Evolutionary conservation across 106 monocot species (phyloP), one percentile per base, ranked within the genome.

Genomic region (Agapanthus africanus): DNA sequence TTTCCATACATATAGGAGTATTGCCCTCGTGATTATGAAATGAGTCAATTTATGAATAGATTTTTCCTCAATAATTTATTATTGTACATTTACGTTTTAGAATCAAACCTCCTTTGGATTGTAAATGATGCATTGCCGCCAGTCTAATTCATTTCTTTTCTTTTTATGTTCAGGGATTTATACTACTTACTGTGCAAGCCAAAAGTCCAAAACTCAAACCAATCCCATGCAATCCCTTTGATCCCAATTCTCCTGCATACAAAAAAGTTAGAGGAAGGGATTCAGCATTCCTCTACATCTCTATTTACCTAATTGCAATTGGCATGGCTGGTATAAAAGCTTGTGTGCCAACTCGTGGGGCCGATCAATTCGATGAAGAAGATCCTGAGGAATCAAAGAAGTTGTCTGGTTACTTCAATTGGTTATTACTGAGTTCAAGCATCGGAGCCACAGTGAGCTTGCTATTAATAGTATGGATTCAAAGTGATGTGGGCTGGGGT

Each of bases 351-450:
- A 27, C 74, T 16, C 81, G 78, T 61, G 73, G 81, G 8, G 81
- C 85, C 5, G 84, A 85, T 11, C 85, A 85, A 57, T 78, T 85
- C 56, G 84, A 85, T 34, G 67, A 67, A 49, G 59, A 52, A 10
- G 49, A 73, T 69, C 69, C 81, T 11, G 7, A 11, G 25, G 81
- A 73, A 72, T 36, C 50, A 16, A 52, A 32, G 54, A 67, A 38
- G 15, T 52, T 69, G 63, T 82, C 81, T 32, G 59, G 63, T 37
- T 77, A 40, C 71, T 85, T 85, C 68, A 85, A 81, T 64, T 81
- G 69, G 71, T 70, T 81, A 50, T 25, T 85, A 11, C 72, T 81
- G 26, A 69, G 69, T 59, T 40, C 78, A 31, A 74, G 73, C 51
- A 3, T 59, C n/a, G 85, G 81, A 13, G 77, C 63, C 0, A 51